Evolutionary conservation across 2,329 filamentous ascomycete genomes (phyloP), one percentile per base, ranked within the genome.

Genomic region (Curvularia sp.): DNA sequence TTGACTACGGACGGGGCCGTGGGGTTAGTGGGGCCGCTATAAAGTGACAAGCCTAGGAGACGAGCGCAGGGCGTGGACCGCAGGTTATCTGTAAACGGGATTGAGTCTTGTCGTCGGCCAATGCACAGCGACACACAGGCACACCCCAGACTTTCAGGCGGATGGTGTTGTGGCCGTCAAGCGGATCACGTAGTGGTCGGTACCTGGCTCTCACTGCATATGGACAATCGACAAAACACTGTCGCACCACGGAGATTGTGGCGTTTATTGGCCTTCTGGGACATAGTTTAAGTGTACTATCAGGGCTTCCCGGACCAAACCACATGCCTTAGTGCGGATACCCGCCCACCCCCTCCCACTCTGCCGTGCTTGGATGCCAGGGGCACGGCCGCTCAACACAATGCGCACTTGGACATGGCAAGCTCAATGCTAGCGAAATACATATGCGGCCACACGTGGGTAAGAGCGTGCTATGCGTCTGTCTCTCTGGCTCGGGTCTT

Each of bases 401-500:
- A 41, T 56, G 56, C 48, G 18, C 48, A 36, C 49, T 36, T 36
- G 47, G 48, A 48, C 28, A 47, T 55, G 18, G 27, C 15, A 27
- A 53, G 53, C 55, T 60, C 27, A 56, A 66, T 61, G 57, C 39
- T 55, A 48, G 60, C 34, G 56, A 55, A 57, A 52, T 63, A 65
- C 58, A 50, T 64, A 64, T 68, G 63, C 61, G 53, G 54, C 55
- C 55, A 68, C 70, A 73, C 70, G 72, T 74, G 72, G 72, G 66
- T 53, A 43, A 51, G 56, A 64, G 64, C 63, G 63, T 60, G 60
- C 64, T 60, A 49, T 21, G 53, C 46, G 9, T 47, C 57, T 59
- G 36, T 28, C 28, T 46, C 19, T 55, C 21, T 39, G 32, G 43
- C 27, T 46, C 39, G 46, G 46, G n/a, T 19, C 39, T 55, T 54